These are phyloP conservation scores for Salix brachista DNA, from an alignment of 345 rosid species.

Conservation along the genomic window DNA sequence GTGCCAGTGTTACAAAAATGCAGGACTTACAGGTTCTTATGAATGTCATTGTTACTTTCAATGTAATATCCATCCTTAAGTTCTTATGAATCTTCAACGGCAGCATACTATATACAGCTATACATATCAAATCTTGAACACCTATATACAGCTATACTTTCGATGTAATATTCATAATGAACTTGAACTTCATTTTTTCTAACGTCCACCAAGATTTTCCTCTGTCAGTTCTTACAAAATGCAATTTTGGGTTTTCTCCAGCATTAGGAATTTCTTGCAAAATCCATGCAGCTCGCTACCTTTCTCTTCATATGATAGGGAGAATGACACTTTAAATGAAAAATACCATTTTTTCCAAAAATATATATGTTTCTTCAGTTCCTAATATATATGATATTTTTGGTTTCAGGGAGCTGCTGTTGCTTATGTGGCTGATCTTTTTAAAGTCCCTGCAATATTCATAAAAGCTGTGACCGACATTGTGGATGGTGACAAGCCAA, in stretches of 20 bases:
- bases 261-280: background rate
- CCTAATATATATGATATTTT: background rate
- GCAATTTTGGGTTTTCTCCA: background rate
- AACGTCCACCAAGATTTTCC: background rate
- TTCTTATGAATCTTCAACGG: background rate
- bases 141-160: background rate
- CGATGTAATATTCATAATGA: background rate
- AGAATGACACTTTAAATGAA: background rate
- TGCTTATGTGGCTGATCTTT: conserved; percentile 77
- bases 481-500: conserved; percentile 73
- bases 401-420: conserved; percentile 75
- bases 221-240: background rate
- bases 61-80: background rate
- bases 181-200: background rate
- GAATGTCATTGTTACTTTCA: background rate
- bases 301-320: background rate
- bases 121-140: too few species aligned
- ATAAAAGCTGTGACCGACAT: conserved; percentile 84
- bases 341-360: background rate
- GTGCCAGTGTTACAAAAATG: background rate
- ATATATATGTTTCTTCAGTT: conserved; percentile 1
- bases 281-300: background rate
- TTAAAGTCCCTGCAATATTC: conserved; percentile 73
- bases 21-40: background rate
- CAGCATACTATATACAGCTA: background rate